These are phyloP conservation scores for Erodium moschatum DNA, from an alignment of 441 rosid genomes.

Conservation along the genomic window DNA sequence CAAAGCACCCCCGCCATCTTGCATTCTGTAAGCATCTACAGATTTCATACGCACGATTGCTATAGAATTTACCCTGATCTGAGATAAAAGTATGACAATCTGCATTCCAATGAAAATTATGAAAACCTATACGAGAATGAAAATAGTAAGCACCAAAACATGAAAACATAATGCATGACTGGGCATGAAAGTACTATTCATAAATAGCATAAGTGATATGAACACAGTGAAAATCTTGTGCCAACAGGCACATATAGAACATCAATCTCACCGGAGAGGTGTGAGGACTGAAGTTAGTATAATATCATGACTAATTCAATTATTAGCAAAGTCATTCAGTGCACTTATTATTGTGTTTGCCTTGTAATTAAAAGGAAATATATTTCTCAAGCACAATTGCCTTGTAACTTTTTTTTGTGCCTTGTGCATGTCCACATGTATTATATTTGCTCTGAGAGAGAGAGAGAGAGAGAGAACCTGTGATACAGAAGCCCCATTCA, in stretches of 20 bases:
- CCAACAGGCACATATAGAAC: not conserved
- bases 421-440: not conserved
- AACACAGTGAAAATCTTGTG: not conserved
- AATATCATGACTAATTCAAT: not conserved
- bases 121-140: not conserved
- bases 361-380: not conserved
- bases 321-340: not conserved
- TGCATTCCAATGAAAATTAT: slow-evolving; percentile 31
- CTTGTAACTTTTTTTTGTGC: too few species aligned
- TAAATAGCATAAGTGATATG: not conserved
- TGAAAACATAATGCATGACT: not conserved
- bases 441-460: not conserved
- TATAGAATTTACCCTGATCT: slow-evolving; percentile 72
- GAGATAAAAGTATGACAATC: slow-evolving; percentile 57
- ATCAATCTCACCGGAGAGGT: not conserved
- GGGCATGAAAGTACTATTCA: not conserved
- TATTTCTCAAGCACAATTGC: not conserved
- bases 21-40: slow-evolving; percentile 28
- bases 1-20: slow-evolving; percentile 28
- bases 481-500: slow-evolving; percentile 44
- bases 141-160: not conserved
- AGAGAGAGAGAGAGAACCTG: slow-evolving; percentile 36
- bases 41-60: slow-evolving; percentile 66
- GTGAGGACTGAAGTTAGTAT: not conserved
- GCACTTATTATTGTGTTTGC: slow-evolving; percentile 3